Evolutionary conservation across 2,329 filamentous ascomycete genomes (phyloP), one percentile per base, ranked within the genome.

Genomic region (Calonectria pseudoturangicola): DNA sequence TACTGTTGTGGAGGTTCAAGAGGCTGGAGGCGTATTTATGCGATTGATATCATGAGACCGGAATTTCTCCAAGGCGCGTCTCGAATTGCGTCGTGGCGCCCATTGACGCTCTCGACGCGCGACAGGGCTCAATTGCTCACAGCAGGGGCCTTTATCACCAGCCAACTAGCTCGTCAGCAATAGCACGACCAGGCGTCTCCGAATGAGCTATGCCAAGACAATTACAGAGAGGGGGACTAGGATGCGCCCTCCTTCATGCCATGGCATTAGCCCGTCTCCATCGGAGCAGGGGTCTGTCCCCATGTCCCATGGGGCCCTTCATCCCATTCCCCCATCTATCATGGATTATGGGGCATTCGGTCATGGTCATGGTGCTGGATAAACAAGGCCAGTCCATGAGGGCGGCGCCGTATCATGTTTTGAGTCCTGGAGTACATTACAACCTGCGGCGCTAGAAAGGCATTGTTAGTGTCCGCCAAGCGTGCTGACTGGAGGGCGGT

Each of bases 331-430:
- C 64, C 64, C 64, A 56, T 66, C 64, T 33, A 66, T 68, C 69
- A 67, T 71, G 64, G 68, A 70, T 71, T 64, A 71, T 71, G 68
- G 54, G 54, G 54, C 68, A 51, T 64, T 63, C 36, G 16, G 69
- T 30, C 63, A 71, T 28, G 41, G 68, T 67, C 50, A 58, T 71
- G 66, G 66, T 68, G 28, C 43, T 43, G 64, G 21, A 43, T 47
- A 21, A 50, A 47, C 51, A 47, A 39, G 41, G 43, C 33, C 50
- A 41, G 25, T 47, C 63, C 56, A 33, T 71, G 62, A 47, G 68
- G 13, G 51, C 54, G 36, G 63, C 51, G 27, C 60, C 43, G 68
- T 43, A 54, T 60, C 54, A 60, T 60, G 45, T 60, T 47, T 47
- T 64, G 36, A 18, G 63, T 51, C 45, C 45, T 50, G 10, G 28